Evolutionary conservation across 2,329 filamentous ascomycete genomes (phyloP).

Genomic region (Byssoonygena ceratinophila): DNA sequence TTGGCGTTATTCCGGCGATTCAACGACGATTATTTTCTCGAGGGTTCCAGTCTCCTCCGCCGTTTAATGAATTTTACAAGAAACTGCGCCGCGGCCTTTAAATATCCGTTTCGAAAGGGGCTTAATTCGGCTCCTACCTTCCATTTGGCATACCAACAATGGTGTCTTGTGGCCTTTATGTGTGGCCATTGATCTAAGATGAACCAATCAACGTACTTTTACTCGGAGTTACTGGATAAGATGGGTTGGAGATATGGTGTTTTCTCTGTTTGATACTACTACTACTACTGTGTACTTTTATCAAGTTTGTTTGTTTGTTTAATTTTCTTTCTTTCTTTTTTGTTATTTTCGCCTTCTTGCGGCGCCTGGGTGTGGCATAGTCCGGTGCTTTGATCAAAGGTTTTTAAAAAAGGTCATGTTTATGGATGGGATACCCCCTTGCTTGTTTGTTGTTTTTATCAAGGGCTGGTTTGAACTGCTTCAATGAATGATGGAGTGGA

Average conservation of each 20-base stretch:
- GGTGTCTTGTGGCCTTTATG: not conserved
- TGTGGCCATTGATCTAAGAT: not conserved
- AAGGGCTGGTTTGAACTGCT: not conserved
- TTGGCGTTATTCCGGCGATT: no score
- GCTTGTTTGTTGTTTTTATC: not conserved
- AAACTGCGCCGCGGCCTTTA: not conserved
- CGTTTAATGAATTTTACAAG: no score
- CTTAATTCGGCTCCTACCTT: not conserved
- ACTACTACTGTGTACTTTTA: no score
- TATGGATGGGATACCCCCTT: slow-evolving; percentile 7
- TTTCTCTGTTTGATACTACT: not conserved
- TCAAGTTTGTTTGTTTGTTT: not conserved
- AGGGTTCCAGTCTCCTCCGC: no score
- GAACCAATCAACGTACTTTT: not conserved
- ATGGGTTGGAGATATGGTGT: not conserved
- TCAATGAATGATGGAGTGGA: not conserved
- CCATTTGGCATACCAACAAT: slow-evolving; percentile 1
- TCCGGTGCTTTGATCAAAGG: not conserved
- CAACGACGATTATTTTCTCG: no score
- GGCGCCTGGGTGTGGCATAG: not conserved
- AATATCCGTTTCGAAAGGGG: not conserved
- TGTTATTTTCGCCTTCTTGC: not conserved
- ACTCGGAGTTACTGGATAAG: not conserved
- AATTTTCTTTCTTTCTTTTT: not conserved
- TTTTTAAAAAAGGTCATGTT: not conserved